These are phyloP conservation scores for Exophiala xenobiotica DNA, from an alignment of 2,329 filamentous ascomycete species.

Conservation along the genomic window DNA sequence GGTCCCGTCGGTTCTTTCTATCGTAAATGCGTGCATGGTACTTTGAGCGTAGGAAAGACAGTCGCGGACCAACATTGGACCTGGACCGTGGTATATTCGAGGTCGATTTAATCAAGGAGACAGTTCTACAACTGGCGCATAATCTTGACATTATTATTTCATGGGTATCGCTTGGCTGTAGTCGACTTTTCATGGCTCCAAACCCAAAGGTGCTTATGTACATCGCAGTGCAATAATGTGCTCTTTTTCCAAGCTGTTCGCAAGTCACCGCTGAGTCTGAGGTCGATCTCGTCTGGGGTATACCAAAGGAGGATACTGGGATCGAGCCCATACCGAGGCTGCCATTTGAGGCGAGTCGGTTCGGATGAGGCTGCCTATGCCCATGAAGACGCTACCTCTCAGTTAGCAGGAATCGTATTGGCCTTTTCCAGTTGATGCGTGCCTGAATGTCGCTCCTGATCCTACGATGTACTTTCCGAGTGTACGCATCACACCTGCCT, in stretches of 20 bases:
- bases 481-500: conserved; percentile 90
- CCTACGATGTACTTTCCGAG: conserved; percentile 96
- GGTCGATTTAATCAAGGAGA: conserved; percentile 2
- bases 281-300: conserved; percentile 46
- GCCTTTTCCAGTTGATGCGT: conserved; percentile 36
- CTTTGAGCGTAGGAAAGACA: no score
- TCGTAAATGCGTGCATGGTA: no score
- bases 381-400: conserved; percentile 80
- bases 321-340: conserved; percentile 71
- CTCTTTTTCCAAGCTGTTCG: neutral
- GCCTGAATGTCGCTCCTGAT: conserved; percentile 96
- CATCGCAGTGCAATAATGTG: conserved; percentile 3
- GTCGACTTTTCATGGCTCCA: conserved; percentile 22
- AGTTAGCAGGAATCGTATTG: conserved; percentile 38
- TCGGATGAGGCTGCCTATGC: conserved; percentile 93
- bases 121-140: neutral
- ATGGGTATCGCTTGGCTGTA: conserved; percentile 24
- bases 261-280: conserved; percentile 3
- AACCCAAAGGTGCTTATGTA: conserved; percentile 14
- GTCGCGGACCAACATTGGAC: no score
- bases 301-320: conserved; percentile 72
- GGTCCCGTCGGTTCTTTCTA: no score
- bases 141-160: conserved; percentile 9
- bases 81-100: no score
- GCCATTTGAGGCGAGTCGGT: conserved; percentile 79